These are phyloP conservation scores for Pezicula neosporulosa DNA, from an alignment of 2,329 filamentous ascomycete species.

Conservation along the genomic window DNA sequence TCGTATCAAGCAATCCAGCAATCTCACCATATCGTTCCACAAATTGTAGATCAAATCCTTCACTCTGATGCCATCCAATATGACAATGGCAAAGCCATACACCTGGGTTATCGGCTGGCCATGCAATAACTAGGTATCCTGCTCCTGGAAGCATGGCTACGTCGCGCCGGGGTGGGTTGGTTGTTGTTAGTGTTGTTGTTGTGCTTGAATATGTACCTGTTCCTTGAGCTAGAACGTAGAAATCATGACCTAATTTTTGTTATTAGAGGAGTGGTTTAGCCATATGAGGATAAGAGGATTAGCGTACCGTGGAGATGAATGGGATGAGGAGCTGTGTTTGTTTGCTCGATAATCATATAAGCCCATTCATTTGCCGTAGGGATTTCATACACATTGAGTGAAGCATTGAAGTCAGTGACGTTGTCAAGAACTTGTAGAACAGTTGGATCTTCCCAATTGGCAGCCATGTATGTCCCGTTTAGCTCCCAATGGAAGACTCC, in stretches of 20 bases:
- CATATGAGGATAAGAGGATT: too few relatives aligned
- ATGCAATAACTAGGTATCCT: slow-evolving; percentile 24
- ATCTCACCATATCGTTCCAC: slow-evolving; percentile 30
- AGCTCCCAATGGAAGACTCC: slow-evolving; percentile 24
- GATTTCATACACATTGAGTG: slow-evolving; percentile 16
- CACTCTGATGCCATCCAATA: slow-evolving; percentile 48
- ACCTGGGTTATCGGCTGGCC: slow-evolving; percentile 24
- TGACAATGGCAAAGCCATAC: slow-evolving; percentile 30
- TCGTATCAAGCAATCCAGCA: slow-evolving; percentile 1
- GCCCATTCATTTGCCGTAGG: slow-evolving; percentile 24
- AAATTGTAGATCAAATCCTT: slow-evolving; percentile 48
- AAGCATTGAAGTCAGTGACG: slow-evolving; percentile 16
- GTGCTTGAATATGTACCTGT: slow-evolving; percentile 32
- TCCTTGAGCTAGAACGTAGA: slow-evolving; percentile 42
- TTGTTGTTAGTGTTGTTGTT: slow-evolving; percentile 12
- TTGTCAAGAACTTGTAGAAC: slow-evolving; percentile 29
- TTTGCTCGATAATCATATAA: slow-evolving; percentile 25
- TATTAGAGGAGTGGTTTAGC: too few relatives aligned
- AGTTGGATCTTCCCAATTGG: slow-evolving; percentile 28
- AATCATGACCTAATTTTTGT: slow-evolving; percentile 34
- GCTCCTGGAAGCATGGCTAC: slow-evolving; percentile 39
- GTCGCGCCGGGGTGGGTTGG: slow-evolving; percentile 48
- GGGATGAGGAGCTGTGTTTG: slow-evolving; percentile 18
- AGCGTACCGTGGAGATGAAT: slow-evolving; percentile 41
- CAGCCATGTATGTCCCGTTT: too few relatives aligned